Conservation (phyloP, 1,284 basidiomycete genomes). For the Chalciporus sp. region DNA sequence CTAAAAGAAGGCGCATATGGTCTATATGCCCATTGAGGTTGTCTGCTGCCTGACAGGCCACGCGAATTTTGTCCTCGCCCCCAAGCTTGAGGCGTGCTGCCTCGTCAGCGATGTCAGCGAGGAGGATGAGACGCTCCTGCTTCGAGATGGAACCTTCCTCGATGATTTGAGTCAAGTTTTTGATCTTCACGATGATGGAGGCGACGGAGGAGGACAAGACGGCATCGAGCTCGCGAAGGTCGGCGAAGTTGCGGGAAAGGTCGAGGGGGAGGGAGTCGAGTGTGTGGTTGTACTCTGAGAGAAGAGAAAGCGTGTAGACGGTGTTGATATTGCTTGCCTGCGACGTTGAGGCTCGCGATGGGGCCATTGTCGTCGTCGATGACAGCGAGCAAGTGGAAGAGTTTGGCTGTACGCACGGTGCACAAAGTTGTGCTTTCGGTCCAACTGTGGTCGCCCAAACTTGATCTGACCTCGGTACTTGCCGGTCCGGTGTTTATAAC, state of each 20-base stretch:
- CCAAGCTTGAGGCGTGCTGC: conserved; percentile 91
- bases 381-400: neutral
- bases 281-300: conserved; percentile 87
- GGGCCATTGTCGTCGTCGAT: conserved; percentile 24
- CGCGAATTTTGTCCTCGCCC: conserved; percentile 98
- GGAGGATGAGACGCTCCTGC: conserved; percentile 82
- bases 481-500: conserved; percentile 30
- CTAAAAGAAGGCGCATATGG: conserved; percentile 69
- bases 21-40: conserved; percentile 74
- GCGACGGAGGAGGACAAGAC: conserved; percentile 89
- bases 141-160: conserved; percentile 69
- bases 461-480: conserved; percentile 24
- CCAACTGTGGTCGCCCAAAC: neutral
- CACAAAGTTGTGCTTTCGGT: neutral
- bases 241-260: conserved; percentile 91
- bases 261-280: conserved; percentile 94
- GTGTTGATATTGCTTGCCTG: conserved; percentile 41
- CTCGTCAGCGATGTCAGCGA: conserved; percentile 94
- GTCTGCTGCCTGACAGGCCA: conserved; percentile 93
- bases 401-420: neutral
- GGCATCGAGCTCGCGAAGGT: conserved; percentile 97
- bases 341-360: conserved; percentile 31
- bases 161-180: conserved; percentile 74
- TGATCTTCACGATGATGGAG: conserved; percentile 79
- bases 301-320: conserved; percentile 64